These are phyloP conservation scores for Coemansia sp. DNA, from an alignment of 192 early-diverging fungal species.

Conservation along the genomic window DNA sequence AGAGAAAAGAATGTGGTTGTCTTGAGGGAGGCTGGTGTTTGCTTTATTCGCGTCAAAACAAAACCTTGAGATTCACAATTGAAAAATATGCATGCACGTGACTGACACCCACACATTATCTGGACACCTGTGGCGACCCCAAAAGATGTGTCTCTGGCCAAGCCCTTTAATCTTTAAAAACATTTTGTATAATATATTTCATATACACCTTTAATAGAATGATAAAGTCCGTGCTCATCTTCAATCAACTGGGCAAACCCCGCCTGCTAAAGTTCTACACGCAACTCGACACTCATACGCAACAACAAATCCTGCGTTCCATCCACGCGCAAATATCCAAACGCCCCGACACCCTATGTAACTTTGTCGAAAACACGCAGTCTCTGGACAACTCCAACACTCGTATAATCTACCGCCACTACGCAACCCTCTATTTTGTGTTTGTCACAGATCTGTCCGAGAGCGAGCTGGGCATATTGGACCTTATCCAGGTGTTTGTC, in stretches of 20 bases:
- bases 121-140: not conserved
- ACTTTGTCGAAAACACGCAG: constrained; percentile 86
- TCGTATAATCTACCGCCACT: constrained; percentile 93
- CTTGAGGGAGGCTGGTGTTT: too few species aligned
- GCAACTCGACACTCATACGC: constrained; percentile 78
- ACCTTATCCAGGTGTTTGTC: constrained; percentile 97
- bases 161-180: not conserved
- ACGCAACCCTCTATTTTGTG: constrained; percentile 97
- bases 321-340: constrained; percentile 84
- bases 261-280: constrained; percentile 93
- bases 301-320: constrained; percentile 85
- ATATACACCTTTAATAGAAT: constrained; percentile 39
- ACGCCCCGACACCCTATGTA: constrained; percentile 85
- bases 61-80: too few species aligned
- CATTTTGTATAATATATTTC: not conserved
- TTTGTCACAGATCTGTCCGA: constrained; percentile 97
- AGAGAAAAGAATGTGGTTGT: not conserved
- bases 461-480: constrained; percentile 93
- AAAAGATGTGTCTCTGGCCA: not conserved
- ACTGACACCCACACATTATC: not conserved
- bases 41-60: too few species aligned
- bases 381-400: constrained; percentile 80
- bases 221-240: constrained; percentile 98
- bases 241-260: constrained; percentile 97
- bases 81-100: not conserved